Evolutionary conservation across 73 alveolate species (phyloP).

Genomic region (Strombidium stylifer): DNA sequence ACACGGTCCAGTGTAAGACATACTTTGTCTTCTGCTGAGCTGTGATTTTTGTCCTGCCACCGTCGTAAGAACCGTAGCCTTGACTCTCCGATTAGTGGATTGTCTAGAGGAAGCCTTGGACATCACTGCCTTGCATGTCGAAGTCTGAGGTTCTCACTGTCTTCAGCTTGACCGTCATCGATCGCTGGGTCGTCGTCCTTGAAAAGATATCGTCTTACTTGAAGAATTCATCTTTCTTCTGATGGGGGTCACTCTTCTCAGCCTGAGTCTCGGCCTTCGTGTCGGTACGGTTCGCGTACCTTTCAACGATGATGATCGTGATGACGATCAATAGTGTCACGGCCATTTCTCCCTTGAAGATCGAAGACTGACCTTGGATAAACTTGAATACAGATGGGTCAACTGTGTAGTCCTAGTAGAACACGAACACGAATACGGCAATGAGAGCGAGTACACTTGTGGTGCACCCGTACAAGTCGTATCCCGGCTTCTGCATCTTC

Average conservation of each 20-base stretch:
- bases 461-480: conserved; percentile 79
- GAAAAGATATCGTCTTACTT: too few species aligned
- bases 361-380: too few species aligned
- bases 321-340: conserved; percentile 63
- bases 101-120: too few species aligned
- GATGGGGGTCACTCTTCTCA: background rate
- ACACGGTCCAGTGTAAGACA: conserved; percentile 22
- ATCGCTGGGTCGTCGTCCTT: too few species aligned
- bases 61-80: too few species aligned
- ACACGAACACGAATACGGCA: conserved; percentile 79
- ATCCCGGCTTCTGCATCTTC: conserved; percentile 94
- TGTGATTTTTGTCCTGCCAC: too few species aligned
- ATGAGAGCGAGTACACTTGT: conserved; percentile 67
- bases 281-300: conserved; percentile 50
- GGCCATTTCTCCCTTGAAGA: conserved; percentile 74
- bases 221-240: background rate
- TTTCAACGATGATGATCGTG: conserved; percentile 55
- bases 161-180: too few species aligned
- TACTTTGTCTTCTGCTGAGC: too few species aligned
- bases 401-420: conserved; percentile 83
- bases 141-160: too few species aligned
- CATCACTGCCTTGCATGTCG: too few species aligned
- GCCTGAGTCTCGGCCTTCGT: background rate
- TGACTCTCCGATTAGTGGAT: too few species aligned
- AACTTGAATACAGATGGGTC: too few species aligned